Evolutionary conservation across 257 asterid genomes (phyloP).

Genomic region (Perilla frutescens): DNA sequence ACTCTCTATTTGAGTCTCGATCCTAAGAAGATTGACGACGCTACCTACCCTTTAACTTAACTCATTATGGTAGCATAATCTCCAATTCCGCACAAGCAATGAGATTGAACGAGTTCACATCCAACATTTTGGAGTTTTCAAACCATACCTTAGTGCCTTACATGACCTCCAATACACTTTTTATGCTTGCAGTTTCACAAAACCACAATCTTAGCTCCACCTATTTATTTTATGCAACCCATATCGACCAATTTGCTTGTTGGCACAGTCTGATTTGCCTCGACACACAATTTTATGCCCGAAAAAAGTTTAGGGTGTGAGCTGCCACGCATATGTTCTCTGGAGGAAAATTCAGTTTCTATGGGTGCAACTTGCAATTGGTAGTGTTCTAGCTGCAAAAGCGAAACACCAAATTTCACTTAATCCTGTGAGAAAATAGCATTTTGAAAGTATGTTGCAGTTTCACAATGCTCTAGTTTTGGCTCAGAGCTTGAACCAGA

Average conservation of each 20-base stretch:
- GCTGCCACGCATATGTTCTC: conserved; percentile 2
- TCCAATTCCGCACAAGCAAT: not conserved
- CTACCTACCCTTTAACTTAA: not conserved
- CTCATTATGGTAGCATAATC: not conserved
- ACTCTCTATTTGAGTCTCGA: not conserved
- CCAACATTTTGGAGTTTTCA: not conserved
- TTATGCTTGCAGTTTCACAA: not conserved
- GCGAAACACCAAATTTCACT: not conserved
- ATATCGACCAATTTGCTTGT: not conserved
- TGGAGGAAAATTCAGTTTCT: not conserved
- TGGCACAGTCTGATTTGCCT: not conserved
- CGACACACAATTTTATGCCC: not conserved
- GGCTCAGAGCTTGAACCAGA: not conserved
- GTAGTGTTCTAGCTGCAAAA: not conserved
- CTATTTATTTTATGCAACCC: not conserved
- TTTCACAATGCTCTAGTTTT: not conserved
- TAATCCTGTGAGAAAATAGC: not conserved
- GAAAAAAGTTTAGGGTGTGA: not conserved
- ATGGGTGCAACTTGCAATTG: not conserved
- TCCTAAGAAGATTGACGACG: no score
- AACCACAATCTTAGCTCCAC: not conserved
- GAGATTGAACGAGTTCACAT: not conserved
- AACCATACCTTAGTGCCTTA: not conserved
- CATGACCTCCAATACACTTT: not conserved
- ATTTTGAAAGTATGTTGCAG: not conserved